Conservation (phyloP, 768 basidiomycete species). For the Psilocybe tampanensis region DNA sequence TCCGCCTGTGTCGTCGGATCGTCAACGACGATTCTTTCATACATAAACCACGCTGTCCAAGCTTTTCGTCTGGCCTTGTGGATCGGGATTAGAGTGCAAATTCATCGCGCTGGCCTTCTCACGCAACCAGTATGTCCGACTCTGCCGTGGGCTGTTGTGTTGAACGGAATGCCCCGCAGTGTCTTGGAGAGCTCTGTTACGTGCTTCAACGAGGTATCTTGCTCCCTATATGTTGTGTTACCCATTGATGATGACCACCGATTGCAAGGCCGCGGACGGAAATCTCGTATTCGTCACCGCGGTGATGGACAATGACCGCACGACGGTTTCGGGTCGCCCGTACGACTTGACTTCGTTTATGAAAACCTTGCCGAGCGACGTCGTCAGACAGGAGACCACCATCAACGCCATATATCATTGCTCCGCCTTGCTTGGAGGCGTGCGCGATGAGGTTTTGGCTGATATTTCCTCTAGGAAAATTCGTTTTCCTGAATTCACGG, state of each 20-base stretch:
- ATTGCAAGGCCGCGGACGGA: constrained; percentile 13
- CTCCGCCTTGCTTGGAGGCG: constrained; percentile 27
- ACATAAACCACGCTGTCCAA: constrained; percentile 46
- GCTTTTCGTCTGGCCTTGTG: constrained; percentile 54
- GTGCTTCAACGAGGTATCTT: constrained; percentile 27
- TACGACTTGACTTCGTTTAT: constrained; percentile 48
- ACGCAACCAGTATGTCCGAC: constrained; percentile 8
- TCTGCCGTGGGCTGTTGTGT: constrained; percentile 49
- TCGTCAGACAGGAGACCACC: constrained; percentile 42
- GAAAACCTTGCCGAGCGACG: constrained; percentile 32
- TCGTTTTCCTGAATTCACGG: constrained; percentile 47
- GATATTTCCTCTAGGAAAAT: constrained; percentile 50
- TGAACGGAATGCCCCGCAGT: constrained; percentile 30
- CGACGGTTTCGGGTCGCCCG: constrained; percentile 63
- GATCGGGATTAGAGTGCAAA: constrained; percentile 50
- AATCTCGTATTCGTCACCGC: constrained; percentile 50
- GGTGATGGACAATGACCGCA: constrained; percentile 44
- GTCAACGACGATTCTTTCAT: constrained; percentile 40
- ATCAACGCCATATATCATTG: constrained; percentile 59
- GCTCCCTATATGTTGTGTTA: background rate
- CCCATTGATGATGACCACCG: constrained; percentile 3
- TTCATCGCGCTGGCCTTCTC: constrained; percentile 30
- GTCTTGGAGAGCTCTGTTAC: constrained; percentile 22
- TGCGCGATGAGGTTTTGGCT: constrained; percentile 41
- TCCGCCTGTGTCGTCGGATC: constrained; percentile 53